These are phyloP conservation scores for Globisporangium mamillatum DNA, from an alignment of 352 stramenopile species.

Conservation along the genomic window DNA sequence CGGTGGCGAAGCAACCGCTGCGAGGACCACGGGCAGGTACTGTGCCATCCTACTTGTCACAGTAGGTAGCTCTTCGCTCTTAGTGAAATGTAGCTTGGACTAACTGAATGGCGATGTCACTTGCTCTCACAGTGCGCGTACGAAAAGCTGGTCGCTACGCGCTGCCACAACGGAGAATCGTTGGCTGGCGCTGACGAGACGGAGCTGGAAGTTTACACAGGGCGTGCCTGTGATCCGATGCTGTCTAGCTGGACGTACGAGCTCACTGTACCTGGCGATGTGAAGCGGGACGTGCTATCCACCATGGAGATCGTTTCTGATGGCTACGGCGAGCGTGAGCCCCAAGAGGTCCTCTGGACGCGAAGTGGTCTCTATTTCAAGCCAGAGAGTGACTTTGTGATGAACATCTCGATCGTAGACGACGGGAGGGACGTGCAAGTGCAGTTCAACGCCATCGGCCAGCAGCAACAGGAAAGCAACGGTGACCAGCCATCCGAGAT, in stretches of 20 bases:
- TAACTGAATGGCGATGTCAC: not conserved
- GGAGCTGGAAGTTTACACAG: too few relatives aligned
- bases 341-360: not conserved
- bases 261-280: not conserved
- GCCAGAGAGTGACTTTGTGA: not conserved
- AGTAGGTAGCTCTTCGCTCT: not conserved
- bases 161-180: not conserved
- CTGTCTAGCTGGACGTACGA: conserved; percentile 4
- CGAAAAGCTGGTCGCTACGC: not conserved
- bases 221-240: not conserved
- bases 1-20: not conserved
- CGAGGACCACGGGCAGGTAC: not conserved
- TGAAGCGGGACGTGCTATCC: not conserved
- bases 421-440: not conserved
- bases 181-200: not conserved
- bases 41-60: not conserved
- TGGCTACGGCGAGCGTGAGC: not conserved
- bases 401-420: not conserved
- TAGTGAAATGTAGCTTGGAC: not conserved
- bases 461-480: not conserved
- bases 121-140: not conserved
- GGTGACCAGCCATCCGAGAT: not conserved
- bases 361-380: not conserved
- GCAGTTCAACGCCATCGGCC: not conserved
- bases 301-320: not conserved